Evolutionary conservation across 2,329 filamentous ascomycete species (phyloP), one percentile per base, ranked within the genome.

Genomic region (Aspergillus jensenii): DNA sequence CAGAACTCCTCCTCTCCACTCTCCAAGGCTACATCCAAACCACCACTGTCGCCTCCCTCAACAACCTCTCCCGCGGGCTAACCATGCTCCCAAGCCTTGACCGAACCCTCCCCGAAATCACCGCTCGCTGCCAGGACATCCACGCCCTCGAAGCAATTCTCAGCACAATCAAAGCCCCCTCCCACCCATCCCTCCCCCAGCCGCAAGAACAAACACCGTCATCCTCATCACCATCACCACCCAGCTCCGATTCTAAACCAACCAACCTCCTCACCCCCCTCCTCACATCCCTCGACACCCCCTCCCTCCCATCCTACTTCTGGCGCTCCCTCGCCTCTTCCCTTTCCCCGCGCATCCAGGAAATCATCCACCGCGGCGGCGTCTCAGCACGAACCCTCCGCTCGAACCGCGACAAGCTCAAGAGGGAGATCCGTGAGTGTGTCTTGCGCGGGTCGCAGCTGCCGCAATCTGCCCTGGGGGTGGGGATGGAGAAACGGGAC

Each of bases 291-390:
- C 84, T 99, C 7, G 95, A 98, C 74, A 96, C 92, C 0, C 86
- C 90, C 0, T 95, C 90, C 2, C 79, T 99, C 15, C 87, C 91
- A 1, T 93, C 90, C 0, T 96, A 93, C 73, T 99, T 96, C 77
- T 99, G 95, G 92, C 84, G 95, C 53, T 90, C 89, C 8, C 84
- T 98, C 68, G 95, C 95, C 0, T 86, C 89, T 1, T 88, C 86
- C 56, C 81, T 98, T 59, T 85, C 89, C 3, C 80, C 87, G 0
- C 84, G 90, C 21, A 91, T 96, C 0, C 88, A 92, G 72, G 93
- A 98, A 64, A 90, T 98, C 45, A 75, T 96, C 57, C 86, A 84
- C 60, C 85, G 90, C 58, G 93, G 93, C 2, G 93, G 95, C 0
- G 89, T 93, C 0, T 89, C 90, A 27, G 91, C 91, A 4, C 84